Percentiles rank a stretch among this genome's conserved stretches.
These are phyloP conservation scores for Jackrogersella multiformis DNA, from an alignment of 495 filamentous ascomycete genomes.

Conservation along the genomic window DNA sequence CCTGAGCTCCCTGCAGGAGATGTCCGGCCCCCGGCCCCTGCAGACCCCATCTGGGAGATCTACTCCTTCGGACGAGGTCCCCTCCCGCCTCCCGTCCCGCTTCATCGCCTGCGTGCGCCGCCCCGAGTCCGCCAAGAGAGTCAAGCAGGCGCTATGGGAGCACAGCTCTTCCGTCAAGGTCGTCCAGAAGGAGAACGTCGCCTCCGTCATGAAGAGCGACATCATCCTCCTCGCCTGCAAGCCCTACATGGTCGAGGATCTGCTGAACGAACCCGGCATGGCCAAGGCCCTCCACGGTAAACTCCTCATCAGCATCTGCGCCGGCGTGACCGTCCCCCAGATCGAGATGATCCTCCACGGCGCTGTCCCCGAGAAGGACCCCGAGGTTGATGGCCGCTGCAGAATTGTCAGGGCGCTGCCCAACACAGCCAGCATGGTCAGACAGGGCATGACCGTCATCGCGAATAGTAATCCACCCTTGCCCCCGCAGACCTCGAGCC, in stretches of 20 bases:
- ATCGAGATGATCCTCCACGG: conserved; percentile 69
- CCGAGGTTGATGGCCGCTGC: conserved; percentile 55
- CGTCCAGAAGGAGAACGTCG: conserved; percentile 65
- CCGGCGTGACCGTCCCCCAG: conserved; percentile 75
- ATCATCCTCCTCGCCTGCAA: conserved; percentile 80
- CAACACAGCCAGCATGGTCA: conserved; percentile 75
- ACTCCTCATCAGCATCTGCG: conserved; percentile 83
- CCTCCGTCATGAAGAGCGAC: conserved; percentile 65
- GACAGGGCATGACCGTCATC: conserved; percentile 86
- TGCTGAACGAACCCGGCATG: conserved; percentile 73
- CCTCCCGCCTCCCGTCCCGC: conserved; percentile 67
- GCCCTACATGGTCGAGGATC: conserved; percentile 73
- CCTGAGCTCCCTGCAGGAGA: conserved; percentile 67
- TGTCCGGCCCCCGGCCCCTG: conserved; percentile 49
- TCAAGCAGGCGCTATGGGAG: conserved; percentile 65
- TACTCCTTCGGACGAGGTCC: conserved; percentile 61
- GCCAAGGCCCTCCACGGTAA: conserved; percentile 76
- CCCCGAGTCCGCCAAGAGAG: conserved; percentile 67
- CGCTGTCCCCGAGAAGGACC: conserved; percentile 47
- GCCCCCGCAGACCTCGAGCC: conserved; percentile 55
- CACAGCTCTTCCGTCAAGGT: conserved; percentile 58
- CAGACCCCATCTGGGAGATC: conserved; percentile 57
- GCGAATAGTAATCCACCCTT: conserved; percentile 66
- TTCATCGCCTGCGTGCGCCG: conserved; percentile 82
- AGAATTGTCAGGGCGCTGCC: conserved; percentile 79